Evolutionary conservation across 768 basidiomycete species (phyloP).

Genomic region (Tylopilus subfusipes): DNA sequence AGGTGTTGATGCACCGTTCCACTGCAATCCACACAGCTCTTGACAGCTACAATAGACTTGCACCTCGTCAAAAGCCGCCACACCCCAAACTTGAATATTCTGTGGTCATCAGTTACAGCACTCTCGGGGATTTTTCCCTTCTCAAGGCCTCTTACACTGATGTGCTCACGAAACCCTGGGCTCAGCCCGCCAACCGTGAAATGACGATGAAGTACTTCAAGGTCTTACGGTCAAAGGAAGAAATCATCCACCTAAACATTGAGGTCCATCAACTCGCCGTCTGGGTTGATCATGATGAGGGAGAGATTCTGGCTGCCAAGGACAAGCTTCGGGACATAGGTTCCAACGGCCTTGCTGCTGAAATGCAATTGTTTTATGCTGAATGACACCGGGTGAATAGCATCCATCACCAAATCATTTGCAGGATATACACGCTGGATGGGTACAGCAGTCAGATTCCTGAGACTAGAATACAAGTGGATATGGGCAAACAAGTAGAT

Average conservation of each 20-base stretch:
- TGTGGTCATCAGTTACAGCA: not conserved
- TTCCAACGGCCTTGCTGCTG: too few relatives aligned
- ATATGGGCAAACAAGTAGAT: too few relatives aligned
- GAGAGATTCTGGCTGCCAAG: not conserved
- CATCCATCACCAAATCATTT: not conserved
- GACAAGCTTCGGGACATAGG: too few relatives aligned
- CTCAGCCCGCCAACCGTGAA: not conserved
- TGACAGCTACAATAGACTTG: not conserved
- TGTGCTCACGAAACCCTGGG: not conserved
- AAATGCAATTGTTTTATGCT: too few relatives aligned
- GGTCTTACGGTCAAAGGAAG: not conserved
- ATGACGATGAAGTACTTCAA: not conserved
- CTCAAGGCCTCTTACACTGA: not conserved
- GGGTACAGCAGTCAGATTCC: not conserved
- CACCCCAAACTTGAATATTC: not conserved
- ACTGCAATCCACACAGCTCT: not conserved
- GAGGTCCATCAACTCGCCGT: not conserved
- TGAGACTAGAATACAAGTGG: not conserved
- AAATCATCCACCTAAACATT: not conserved
- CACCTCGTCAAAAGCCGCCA: not conserved
- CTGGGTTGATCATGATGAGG: not conserved
- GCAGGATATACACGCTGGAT: not conserved
- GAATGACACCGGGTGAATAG: not conserved
- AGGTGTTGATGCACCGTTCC: not conserved
- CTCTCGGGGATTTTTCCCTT: not conserved